phyloP scores from a whole-genome alignment of 306 rosid species.

The Cotoneaster glaucophyllus region DNA sequence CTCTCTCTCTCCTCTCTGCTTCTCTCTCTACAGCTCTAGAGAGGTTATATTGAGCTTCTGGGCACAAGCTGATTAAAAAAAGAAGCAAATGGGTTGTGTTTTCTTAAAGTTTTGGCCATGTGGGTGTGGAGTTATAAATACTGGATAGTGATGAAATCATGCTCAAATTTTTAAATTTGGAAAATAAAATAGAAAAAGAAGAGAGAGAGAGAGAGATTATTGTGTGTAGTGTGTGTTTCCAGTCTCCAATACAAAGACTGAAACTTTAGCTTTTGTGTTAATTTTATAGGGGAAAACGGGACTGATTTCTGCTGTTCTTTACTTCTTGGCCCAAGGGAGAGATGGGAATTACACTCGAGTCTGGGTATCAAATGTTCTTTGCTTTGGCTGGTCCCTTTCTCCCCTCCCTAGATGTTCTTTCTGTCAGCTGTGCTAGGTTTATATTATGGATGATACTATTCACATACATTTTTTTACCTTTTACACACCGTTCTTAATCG shows the following conservation, averaged over 20 bases:
- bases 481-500: no score
- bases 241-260: conserved; percentile 95
- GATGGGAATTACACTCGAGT: conserved; percentile 56
- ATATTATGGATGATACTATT: background rate
- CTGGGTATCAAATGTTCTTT: conserved; percentile 46
- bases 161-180: conserved; percentile 17
- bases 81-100: conserved; percentile 24
- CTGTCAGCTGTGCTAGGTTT: conserved; percentile 25
- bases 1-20: conserved; percentile 2
- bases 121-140: conserved; percentile 59
- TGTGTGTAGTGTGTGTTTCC: conserved; percentile 46
- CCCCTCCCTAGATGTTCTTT: conserved; percentile 86
- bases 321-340: conserved; percentile 38
- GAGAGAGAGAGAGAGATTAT: conserved; percentile 17
- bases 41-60: conserved; percentile 23
- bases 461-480: rapidly evolving
- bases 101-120: conserved; percentile 57
- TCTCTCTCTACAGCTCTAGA: background rate
- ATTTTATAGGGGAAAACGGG: conserved; percentile 49
- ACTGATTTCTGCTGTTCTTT: conserved; percentile 60
- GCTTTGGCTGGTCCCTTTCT: conserved; percentile 57
- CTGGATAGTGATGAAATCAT: conserved; percentile 61
- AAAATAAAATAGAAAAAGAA: background rate
- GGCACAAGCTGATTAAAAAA: conserved; percentile 39
- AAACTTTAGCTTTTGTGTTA: conserved; percentile 71